Base-by-base conservation (phyloP, 75 land plant genomes). In the Sequoiadendron giganteum region DNA sequence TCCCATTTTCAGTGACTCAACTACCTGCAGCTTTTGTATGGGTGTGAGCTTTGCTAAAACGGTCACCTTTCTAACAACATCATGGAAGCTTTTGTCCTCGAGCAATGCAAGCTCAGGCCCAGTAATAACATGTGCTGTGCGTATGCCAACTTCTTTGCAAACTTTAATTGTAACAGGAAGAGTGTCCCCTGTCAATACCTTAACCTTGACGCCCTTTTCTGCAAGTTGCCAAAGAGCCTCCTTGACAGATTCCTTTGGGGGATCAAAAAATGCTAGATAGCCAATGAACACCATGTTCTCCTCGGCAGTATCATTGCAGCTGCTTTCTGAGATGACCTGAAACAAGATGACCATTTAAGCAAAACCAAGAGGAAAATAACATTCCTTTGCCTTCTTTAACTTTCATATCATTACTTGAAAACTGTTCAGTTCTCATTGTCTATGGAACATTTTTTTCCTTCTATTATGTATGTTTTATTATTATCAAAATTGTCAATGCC, bases 141-240 rank as follows among this genome's bases (percentile, higher is more conserved):
- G 89, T 87, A 93, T 93, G 52, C 94, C 94, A 15, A 93, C 94
- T 85, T 93, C 93, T 87, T 89, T 87, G 85, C 94, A 93, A 4
- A 93, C 91, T 83, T 85, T 92, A 15, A 91, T 90, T 30, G 94
- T 91, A 15, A 93, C 88, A 40, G 90, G 86, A 30, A 91, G 94
- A 13, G 90, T 89, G 78, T 93, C 93, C 81, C 94, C 94, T 16
- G 94, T 93, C 65, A 93, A 43, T 2, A 93, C 93, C 85, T 92
- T 93, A 25, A 89, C 92, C 52, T 89, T 65, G 8, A 91, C 88
- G 14, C 88, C 85, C 19, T 77, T 89, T 39, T 87, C 80, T 56
- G 90, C 90, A 78, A 91, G 58, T 40, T 61, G 40, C 82, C 88
- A 32, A 58, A 89, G 87, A 55, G 94, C 94, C 85, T 92, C 90